These are phyloP conservation scores for Fonsecaea nubica DNA, from an alignment of 2,329 filamentous ascomycete genomes.

Conservation along the genomic window DNA sequence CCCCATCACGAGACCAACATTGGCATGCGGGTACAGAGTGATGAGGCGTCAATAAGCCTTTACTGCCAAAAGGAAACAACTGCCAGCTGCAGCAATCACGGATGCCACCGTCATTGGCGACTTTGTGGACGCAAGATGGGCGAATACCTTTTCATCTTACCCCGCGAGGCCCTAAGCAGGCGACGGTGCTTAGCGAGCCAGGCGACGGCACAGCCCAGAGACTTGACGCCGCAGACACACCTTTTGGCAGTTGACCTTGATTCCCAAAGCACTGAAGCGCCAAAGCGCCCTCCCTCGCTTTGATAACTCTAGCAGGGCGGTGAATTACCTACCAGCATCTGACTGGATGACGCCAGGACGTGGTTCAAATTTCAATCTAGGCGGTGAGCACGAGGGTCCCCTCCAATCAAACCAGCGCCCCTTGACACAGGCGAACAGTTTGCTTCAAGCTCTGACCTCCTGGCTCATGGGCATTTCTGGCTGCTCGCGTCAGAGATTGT, in stretches of 20 bases:
- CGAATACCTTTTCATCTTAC: conserved; percentile 1
- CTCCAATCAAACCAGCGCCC: conserved; percentile 12
- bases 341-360: background rate
- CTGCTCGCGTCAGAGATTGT: conserved; percentile 6
- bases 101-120: background rate
- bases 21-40: conserved; percentile 6
- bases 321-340: background rate
- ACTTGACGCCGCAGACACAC: background rate
- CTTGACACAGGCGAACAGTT: background rate
- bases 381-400: conserved; percentile 10
- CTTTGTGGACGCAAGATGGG: background rate
- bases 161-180: conserved; percentile 2
- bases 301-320: conserved; percentile 3
- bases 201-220: background rate
- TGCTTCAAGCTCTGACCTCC: too few relatives aligned
- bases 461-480: background rate
- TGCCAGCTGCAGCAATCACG: background rate
- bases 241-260: background rate
- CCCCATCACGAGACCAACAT: conserved; percentile 17
- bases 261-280: background rate
- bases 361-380: background rate
- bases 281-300: background rate
- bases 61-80: background rate
- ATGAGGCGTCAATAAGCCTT: background rate
- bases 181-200: conserved; percentile 2